A percentile compares a stretch with the other conserved stretches of the same genome.
Evolutionary conservation across 2,329 filamentous ascomycete species (phyloP).

Genomic region (Tolypocladium guangdongense): DNA sequence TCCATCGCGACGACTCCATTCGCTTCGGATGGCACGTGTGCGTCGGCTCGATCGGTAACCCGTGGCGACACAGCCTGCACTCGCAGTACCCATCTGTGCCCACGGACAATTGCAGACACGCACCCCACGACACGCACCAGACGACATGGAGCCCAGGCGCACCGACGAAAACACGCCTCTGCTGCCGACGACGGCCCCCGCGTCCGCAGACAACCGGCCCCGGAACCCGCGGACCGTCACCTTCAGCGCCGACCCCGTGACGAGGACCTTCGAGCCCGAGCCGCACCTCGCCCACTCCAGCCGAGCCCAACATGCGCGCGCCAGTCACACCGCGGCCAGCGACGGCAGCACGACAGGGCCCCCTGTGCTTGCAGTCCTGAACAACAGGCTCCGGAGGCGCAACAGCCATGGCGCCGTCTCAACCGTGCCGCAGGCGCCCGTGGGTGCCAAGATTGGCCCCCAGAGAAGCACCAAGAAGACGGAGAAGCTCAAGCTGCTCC

Average conservation of each 20-base stretch:
- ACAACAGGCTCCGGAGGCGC: constrained; percentile 75
- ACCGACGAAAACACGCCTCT: constrained; percentile 4
- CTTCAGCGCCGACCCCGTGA: constrained; percentile 61
- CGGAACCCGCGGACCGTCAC: constrained; percentile 56
- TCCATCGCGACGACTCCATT: background rate
- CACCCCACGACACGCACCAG: background rate
- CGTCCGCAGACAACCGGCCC: constrained; percentile 16
- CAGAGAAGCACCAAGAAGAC: constrained; percentile 92
- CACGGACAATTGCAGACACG: background rate
- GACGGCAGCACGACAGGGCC: constrained; percentile 26
- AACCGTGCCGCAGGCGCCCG: constrained; percentile 22
- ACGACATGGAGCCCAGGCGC: background rate
- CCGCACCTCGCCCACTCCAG: constrained; percentile 15
- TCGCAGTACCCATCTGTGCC: background rate
- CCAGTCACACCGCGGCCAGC: constrained; percentile 27
- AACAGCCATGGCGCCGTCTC: constrained; percentile 61
- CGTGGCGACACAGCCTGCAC: background rate
- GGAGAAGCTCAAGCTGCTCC: constrained; percentile 94
- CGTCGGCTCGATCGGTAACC: background rate
- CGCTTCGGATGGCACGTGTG: background rate
- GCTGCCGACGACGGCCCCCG: background rate
- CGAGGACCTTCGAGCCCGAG: constrained; percentile 47
- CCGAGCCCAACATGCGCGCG: constrained; percentile 10
- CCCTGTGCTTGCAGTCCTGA: constrained; percentile 65
- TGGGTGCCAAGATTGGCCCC: constrained; percentile 68